Evolutionary conservation across 1,284 basidiomycete genomes (phyloP), one percentile per base, ranked within the genome.

Genomic region (Moniliophthora roreri): DNA sequence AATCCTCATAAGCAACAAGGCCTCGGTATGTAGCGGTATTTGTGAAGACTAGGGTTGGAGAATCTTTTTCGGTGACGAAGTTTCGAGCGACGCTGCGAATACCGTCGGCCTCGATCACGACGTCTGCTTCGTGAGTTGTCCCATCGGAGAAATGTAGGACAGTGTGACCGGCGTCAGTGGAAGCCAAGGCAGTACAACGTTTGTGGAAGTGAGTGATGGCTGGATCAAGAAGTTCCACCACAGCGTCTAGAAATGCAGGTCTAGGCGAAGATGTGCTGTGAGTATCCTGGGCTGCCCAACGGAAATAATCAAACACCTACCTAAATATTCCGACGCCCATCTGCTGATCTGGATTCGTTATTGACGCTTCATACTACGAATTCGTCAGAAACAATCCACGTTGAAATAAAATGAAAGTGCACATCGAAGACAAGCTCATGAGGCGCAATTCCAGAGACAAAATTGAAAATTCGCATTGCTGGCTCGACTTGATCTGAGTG

Each of bases 81-180:
- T 59, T 57, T 40, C 81, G 75, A 21, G 75, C 66, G 1, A 62
- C 58, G 53, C 80, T 82, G 60, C 70, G 76, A 51, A 83, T 74
- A 0, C 81, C 81, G 58, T 83, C 81, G 1, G 79, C 75, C 9
- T 79, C 80, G 48, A 84, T 69, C 20, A 83, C 71, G 8, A 83
- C 61, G 53, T 83, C 80, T 3, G 80, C 66, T 57, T 75, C 73
- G 54, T 75, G 66, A 0, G 66, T 69, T 11, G 74, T 73, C 3
- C 76, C 76, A 57, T 82, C 79, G 4, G 72, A 55, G 57, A 82
- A 82, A 23, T 69, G 63, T 1, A 82, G 58, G 15, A 64, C 51
- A 8, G 70, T 61, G 5, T 58, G 64, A 5, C 65, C 64, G 5
- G 67, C 64, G 23, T 60, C 53, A 3, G 64, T 40, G 21, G 58